Conservation (phyloP, 2,329 filamentous ascomycete genomes). For the Calonectria pseudoreteaudii region DNA sequence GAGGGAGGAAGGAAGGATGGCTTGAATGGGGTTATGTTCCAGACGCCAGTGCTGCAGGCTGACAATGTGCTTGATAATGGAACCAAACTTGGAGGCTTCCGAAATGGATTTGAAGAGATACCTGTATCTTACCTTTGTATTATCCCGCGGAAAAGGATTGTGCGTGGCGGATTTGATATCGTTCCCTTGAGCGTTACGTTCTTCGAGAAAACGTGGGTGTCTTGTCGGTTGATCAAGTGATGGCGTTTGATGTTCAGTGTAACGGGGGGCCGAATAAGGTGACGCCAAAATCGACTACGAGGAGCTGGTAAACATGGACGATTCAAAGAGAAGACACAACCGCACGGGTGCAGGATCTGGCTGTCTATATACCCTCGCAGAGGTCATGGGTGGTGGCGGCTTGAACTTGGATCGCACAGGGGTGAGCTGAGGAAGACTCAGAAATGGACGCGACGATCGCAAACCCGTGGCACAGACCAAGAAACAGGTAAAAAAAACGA, state of each 20-base stretch:
- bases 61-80: not conserved
- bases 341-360: constrained; percentile 48
- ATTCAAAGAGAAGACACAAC: constrained; percentile 43
- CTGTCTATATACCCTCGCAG: constrained; percentile 54
- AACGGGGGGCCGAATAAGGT: constrained; percentile 32
- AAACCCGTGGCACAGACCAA: constrained; percentile 42
- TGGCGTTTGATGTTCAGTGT: constrained; percentile 38
- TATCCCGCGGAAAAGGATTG: constrained; percentile 9
- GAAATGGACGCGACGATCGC: constrained; percentile 37
- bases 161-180: not conserved
- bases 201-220: constrained; percentile 21
- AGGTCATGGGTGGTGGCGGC: constrained; percentile 42
- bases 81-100: not conserved
- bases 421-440: constrained; percentile 35
- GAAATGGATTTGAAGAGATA: constrained; percentile 21
- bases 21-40: not conserved
- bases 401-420: constrained; percentile 45
- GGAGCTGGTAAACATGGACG: constrained; percentile 35
- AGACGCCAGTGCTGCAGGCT: not conserved
- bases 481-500: constrained; percentile 24
- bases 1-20: not conserved
- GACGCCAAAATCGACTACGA: constrained; percentile 35
- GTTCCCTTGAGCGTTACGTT: constrained; percentile 22
- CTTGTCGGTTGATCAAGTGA: constrained; percentile 29
- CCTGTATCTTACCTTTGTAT: constrained; percentile 38